A percentile compares a stretch with the other conserved stretches of the same genome.
These are phyloP conservation scores for Brassica carinata DNA, from an alignment of 345 rosid species.

Conservation along the genomic window DNA sequence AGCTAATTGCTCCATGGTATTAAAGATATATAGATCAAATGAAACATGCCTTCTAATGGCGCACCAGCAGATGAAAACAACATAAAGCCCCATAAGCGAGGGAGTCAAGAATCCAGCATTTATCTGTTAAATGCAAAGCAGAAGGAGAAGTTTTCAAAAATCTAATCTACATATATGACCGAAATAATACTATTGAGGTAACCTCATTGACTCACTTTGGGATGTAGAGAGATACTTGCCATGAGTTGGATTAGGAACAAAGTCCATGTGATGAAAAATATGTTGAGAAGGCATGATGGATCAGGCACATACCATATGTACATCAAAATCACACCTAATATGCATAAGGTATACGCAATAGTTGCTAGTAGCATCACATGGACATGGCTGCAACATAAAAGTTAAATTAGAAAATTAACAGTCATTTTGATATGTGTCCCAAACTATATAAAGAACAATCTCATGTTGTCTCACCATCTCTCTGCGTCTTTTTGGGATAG, in stretches of 20 bases:
- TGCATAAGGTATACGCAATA: slow-evolving; percentile 65
- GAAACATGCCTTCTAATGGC: slow-evolving; percentile 75
- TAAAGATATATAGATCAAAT: background rate
- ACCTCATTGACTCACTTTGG: slow-evolving; percentile 52
- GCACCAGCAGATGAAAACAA: slow-evolving; percentile 92
- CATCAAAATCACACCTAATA: slow-evolving; percentile 82
- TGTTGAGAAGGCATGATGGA: slow-evolving; percentile 83
- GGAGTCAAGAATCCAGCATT: slow-evolving; percentile 79
- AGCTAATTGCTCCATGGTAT: background rate
- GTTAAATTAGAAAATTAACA: slow-evolving; percentile 1
- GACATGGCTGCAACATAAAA: slow-evolving; percentile 57
- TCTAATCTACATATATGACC: background rate
- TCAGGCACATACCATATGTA: slow-evolving; percentile 98
- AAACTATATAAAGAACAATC: background rate
- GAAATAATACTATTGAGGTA: background rate
- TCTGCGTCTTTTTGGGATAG: slow-evolving; percentile 59
- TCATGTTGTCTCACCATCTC: slow-evolving; percentile 63
- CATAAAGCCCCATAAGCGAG: slow-evolving; percentile 90
- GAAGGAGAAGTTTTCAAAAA: background rate
- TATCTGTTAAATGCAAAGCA: slow-evolving; percentile 48
- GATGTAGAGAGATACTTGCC: slow-evolving; percentile 87
- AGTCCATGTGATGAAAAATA: slow-evolving; percentile 91
- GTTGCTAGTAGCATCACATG: slow-evolving; percentile 77
- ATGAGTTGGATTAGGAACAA: slow-evolving; percentile 89
- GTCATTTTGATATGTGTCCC: background rate